Evolutionary conservation across 1,284 basidiomycete genomes (phyloP), one percentile per base, ranked within the genome.

Genomic region (Melanopsichium pennsylvanicum): DNA sequence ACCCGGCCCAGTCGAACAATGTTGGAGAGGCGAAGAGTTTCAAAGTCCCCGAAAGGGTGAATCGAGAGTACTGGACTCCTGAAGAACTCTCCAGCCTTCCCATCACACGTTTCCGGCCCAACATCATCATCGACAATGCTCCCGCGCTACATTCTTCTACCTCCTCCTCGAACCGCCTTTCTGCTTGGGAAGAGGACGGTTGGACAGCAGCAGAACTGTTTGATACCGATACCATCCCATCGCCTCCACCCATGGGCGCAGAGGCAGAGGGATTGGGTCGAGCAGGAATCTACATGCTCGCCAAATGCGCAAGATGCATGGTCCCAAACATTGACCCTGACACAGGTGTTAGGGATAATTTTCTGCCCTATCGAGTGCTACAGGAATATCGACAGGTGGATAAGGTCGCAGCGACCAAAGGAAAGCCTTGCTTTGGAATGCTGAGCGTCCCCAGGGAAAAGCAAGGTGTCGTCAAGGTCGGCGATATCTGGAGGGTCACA

Each of bases 351-450:
- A 35, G 74, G 2, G 75, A 77, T 33, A 57, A 55, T 39, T 52
- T 54, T 26, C 18, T 77, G 11, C 75, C 75, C 11, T 75, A 75
- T 46, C 43, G 58, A 23, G 55, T 72, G 8, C 50, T 77, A 22
- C 75, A 77, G 36, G 57, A 68, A 35, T 77, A 51, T 37, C 37
- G 75, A 16, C 66, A 70, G 51, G 75, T 76, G 23, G 74, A 77
- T 18, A 44, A 48, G n/a, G 37, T 46, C 2, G 54, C 51, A 2
- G 48, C 50, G 4, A 39, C 45, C 7, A 67, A 72, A 35, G 74
- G 62, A 11, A 77, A 77, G 34, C 75, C 75, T 16, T 77, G 75
- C 51, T 78, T 72, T 13, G 72, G 59, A 1, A 72, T 72, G 70
- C 35, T 72, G 11, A 63, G 57, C 34, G 64, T 63, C 2, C 58